Evolutionary conservation across 352 stramenopile species (phyloP).

Genomic region (Phytophthora uliginosa): DNA sequence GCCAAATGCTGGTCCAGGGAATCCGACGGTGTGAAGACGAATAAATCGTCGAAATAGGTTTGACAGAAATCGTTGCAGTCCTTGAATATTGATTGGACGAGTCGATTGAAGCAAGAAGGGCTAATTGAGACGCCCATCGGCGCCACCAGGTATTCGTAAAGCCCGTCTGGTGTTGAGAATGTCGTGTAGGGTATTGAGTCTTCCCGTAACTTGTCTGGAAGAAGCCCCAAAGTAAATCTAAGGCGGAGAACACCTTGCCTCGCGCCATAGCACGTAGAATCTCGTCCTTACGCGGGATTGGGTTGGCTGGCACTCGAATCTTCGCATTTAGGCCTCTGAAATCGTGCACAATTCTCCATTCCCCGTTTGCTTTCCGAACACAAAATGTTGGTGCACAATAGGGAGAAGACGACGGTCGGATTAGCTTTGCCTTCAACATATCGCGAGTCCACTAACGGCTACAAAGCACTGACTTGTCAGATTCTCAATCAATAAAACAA

Average conservation of each 20-base stretch:
- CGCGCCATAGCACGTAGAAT: not conserved
- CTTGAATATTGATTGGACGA: not conserved
- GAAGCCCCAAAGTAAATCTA: constrained; percentile 24
- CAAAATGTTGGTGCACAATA: constrained; percentile 18
- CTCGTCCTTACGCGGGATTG: constrained; percentile 17
- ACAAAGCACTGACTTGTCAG: no score
- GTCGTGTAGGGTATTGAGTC: constrained; percentile 6
- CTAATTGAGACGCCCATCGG: not conserved
- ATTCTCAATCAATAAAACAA: no score
- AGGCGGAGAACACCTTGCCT: constrained; percentile 5
- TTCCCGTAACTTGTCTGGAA: constrained; percentile 3
- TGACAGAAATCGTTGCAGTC: not conserved
- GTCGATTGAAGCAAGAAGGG: not conserved
- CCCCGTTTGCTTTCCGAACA: constrained; percentile 4
- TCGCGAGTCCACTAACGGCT: not conserved
- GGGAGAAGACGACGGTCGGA: constrained; percentile 9
- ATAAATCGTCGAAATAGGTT: constrained; percentile 1
- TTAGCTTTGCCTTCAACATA: constrained; percentile 8
- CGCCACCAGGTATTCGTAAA: constrained; percentile 8
- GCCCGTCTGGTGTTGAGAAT: constrained; percentile 14
- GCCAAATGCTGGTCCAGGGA: not conserved
- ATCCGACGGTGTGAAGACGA: not conserved
- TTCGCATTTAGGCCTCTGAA: not conserved
- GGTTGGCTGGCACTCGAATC: not conserved
- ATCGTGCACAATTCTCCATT: constrained; percentile 23